Evolutionary conservation across 2,329 filamentous ascomycete species (phyloP).

Genomic region (Claviceps quebecensis): DNA sequence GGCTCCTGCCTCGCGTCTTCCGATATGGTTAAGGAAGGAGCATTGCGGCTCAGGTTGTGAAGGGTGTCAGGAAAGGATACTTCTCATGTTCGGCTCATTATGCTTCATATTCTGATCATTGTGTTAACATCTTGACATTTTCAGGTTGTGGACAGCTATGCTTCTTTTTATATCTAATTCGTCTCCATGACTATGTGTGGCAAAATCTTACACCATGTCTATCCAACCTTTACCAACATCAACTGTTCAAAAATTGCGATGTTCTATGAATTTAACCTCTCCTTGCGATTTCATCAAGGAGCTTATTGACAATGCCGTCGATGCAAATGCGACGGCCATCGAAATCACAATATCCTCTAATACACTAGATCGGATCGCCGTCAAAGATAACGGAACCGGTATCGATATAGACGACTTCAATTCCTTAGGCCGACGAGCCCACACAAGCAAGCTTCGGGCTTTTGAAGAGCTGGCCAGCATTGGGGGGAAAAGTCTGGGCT

Average conservation of each 20-base stretch:
- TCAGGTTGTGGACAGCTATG: too few species aligned
- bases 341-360: conserved; percentile 51
- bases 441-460: conserved; percentile 60
- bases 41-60: background rate
- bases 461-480: conserved; percentile 46
- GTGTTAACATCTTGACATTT: too few species aligned
- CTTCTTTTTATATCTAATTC: background rate
- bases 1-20: background rate
- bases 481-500: conserved; percentile 52
- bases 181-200: background rate
- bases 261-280: conserved; percentile 44
- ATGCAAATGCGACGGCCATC: conserved; percentile 53
- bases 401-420: conserved; percentile 49
- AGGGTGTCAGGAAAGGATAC: background rate
- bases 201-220: conserved; percentile 22
- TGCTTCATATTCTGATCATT: too few species aligned
- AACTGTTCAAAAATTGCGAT: conserved; percentile 43
- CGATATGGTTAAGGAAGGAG: background rate
- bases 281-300: conserved; percentile 57
- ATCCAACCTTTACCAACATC: conserved; percentile 35
- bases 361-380: conserved; percentile 53
- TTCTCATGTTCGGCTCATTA: too few species aligned
- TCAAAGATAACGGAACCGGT: conserved; percentile 61
- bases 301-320: conserved; percentile 63
- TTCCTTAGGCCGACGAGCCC: conserved; percentile 47